Conservation (phyloP, 1,284 basidiomycete genomes). For the Ustilago hordei region DNA sequence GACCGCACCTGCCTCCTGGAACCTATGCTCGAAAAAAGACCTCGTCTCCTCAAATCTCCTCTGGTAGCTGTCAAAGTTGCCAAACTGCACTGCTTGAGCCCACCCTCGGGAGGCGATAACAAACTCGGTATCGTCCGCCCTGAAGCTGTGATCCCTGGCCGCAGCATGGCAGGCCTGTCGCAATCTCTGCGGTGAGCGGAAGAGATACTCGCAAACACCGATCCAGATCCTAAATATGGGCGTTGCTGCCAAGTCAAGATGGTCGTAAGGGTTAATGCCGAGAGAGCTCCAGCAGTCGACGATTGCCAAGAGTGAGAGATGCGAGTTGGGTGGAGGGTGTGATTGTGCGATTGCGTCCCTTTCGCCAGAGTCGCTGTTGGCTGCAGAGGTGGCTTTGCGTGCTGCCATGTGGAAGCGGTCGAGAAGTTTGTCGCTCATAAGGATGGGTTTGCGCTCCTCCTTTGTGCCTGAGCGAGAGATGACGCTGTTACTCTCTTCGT, state of each 20-base stretch:
- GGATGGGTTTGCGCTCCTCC: conserved; percentile 75
- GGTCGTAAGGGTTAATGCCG: conserved; percentile 87
- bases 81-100: conserved; percentile 81
- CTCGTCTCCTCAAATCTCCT: conserved; percentile 83
- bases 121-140: conserved; percentile 92
- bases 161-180: conserved; percentile 73
- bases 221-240: conserved; percentile 97
- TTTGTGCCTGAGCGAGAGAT: conserved; percentile 46
- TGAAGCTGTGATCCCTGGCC: conserved; percentile 82
- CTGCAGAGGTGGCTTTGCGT: conserved; percentile 64
- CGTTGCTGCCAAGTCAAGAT: conserved; percentile 93
- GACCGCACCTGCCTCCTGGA: conserved; percentile 84
- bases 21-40: conserved; percentile 85
- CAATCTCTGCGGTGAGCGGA: conserved; percentile 74
- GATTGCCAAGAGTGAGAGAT: conserved; percentile 96
- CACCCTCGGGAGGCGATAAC: conserved; percentile 94
- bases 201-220: conserved; percentile 95
- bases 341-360: conserved; percentile 8
- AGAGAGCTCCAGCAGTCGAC: conserved; percentile 96
- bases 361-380: conserved; percentile 25
- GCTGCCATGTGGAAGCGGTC: conserved; percentile 87
- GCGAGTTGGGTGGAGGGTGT: conserved; percentile 78
- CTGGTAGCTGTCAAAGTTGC: conserved; percentile 89
- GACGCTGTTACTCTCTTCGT: conserved; percentile 56
- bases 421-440: conserved; percentile 86